These are phyloP conservation scores for Apodospora peruviana DNA, from an alignment of 495 filamentous ascomycete genomes.

Conservation along the genomic window DNA sequence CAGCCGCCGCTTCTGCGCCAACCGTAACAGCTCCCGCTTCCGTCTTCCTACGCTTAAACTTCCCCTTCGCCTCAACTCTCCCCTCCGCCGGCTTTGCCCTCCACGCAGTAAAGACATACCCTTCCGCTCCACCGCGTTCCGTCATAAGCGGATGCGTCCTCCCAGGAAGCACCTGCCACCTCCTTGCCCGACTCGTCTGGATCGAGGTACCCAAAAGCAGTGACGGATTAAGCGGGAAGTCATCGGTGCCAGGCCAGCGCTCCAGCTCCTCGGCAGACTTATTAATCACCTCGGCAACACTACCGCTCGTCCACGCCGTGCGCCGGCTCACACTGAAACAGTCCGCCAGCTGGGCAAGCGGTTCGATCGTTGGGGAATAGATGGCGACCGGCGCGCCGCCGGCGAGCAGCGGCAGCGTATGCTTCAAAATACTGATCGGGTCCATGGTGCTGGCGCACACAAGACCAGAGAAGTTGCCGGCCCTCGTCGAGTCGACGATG, in stretches of 20 bases:
- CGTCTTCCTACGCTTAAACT: slow-evolving; percentile 57
- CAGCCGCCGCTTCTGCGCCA: slow-evolving; percentile 23
- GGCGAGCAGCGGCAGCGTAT: slow-evolving; percentile 68
- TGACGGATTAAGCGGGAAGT: slow-evolving; percentile 80
- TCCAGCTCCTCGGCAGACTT: slow-evolving; percentile 34
- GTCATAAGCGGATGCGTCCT: slow-evolving; percentile 95
- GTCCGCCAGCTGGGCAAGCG: slow-evolving; percentile 68
- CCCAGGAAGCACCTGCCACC: slow-evolving; percentile 88
- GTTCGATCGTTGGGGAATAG: slow-evolving; percentile 73
- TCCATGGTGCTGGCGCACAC: slow-evolving; percentile 78
- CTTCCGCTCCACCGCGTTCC: slow-evolving; percentile 77
- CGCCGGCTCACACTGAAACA: slow-evolving; percentile 70
- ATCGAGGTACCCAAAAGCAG: slow-evolving; percentile 72
- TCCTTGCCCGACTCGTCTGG: slow-evolving; percentile 66
- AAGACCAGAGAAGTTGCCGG: slow-evolving; percentile 76
- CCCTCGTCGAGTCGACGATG: slow-evolving; percentile 66
- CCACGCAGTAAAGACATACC: slow-evolving; percentile 80
- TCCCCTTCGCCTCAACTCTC: slow-evolving; percentile 76
- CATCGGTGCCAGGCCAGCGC: slow-evolving; percentile 51
- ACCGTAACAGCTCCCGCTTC: slow-evolving; percentile 28
- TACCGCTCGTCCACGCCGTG: slow-evolving; percentile 56
- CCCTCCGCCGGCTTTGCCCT: slow-evolving; percentile 73
- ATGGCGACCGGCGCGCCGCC: slow-evolving; percentile 83
- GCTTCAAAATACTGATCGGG: slow-evolving; percentile 64
- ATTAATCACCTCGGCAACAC: slow-evolving; percentile 28